A percentile compares a stretch with the other conserved stretches of the same genome.
These are phyloP conservation scores for Aspergillus quadricinctus DNA, from an alignment of 2,329 filamentous ascomycete genomes.

Conservation along the genomic window DNA sequence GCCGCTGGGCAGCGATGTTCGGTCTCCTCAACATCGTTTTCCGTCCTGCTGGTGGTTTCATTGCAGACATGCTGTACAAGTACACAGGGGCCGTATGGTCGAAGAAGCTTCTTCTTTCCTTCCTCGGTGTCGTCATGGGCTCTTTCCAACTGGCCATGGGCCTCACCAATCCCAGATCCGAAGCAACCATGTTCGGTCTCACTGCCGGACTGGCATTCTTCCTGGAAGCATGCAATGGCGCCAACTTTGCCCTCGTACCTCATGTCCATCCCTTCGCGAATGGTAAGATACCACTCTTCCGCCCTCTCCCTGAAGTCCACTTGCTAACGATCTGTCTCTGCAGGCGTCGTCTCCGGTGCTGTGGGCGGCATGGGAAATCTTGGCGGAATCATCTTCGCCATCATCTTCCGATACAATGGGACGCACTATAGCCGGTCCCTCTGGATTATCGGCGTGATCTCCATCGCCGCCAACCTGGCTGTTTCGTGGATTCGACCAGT, in stretches of 20 bases:
- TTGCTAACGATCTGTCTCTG: conserved; percentile 1
- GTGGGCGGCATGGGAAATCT: conserved; percentile 79
- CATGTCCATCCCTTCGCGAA: conserved; percentile 83
- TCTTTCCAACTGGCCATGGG: conserved; percentile 61
- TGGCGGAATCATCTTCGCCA: conserved; percentile 77
- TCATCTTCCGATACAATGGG: conserved; percentile 73
- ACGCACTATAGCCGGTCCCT: conserved; percentile 65
- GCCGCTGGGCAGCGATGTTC: conserved; percentile 54
- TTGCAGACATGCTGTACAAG: conserved; percentile 54
- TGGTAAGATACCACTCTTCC: conserved; percentile 44
- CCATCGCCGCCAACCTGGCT: conserved; percentile 63
- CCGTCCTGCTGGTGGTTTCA: conserved; percentile 47
- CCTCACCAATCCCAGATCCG: conserved; percentile 56
- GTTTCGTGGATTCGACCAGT: conserved; percentile 62
- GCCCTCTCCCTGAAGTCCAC: background rate
- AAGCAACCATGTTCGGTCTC: conserved; percentile 69
- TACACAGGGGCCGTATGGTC: conserved; percentile 52
- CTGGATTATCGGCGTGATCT: conserved; percentile 78
- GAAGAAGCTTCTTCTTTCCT: conserved; percentile 61
- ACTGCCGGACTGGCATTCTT: conserved; percentile 76
- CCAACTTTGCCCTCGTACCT: conserved; percentile 80
- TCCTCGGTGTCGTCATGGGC: conserved; percentile 54
- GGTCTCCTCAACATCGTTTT: conserved; percentile 49
- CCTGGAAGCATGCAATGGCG: conserved; percentile 77
- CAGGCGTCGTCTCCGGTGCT: conserved; percentile 64